Conservation (phyloP, 1,139 yeast genomes). For the Debaryomycetaceae sp. region DNA sequence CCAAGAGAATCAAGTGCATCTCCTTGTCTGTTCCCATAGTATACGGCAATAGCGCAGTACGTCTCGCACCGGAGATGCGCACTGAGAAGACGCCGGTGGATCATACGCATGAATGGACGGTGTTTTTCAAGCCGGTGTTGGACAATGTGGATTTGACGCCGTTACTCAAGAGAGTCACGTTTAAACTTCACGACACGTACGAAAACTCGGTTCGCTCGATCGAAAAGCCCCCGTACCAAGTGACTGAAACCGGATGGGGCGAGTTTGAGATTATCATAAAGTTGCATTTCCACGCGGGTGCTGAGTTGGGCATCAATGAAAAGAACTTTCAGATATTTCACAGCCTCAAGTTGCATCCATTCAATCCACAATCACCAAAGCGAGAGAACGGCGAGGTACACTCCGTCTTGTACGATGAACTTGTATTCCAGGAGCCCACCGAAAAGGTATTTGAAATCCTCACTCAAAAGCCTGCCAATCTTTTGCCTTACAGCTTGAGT, state of each 20-base stretch:
- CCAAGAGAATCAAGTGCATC: constrained; percentile 46
- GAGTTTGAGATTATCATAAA: constrained; percentile 90
- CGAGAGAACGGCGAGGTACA: constrained; percentile 41
- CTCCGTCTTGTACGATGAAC: constrained; percentile 74
- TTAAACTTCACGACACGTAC: constrained; percentile 91
- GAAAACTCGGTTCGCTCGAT: constrained; percentile 73
- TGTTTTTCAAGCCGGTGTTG: constrained; percentile 76
- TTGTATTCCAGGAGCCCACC: constrained; percentile 94
- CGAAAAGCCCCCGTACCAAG: constrained; percentile 87
- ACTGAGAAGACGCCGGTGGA: constrained; percentile 73
- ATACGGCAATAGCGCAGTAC: constrained; percentile 80
- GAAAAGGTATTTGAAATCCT: constrained; percentile 73
- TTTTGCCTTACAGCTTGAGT: constrained; percentile 51
- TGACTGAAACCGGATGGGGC: constrained; percentile 99
- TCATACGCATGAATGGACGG: constrained; percentile 95
- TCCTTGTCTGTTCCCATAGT: constrained; percentile 77
- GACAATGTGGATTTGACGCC: constrained; percentile 70
- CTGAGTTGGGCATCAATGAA: constrained; percentile 56
- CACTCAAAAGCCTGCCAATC: constrained; percentile 64
- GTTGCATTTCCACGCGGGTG: constrained; percentile 73
- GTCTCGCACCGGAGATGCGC: constrained; percentile 47
- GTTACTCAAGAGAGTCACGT: constrained; percentile 80
- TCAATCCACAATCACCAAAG: constrained; percentile 38
- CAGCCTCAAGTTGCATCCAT: constrained; percentile 86
- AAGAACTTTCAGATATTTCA: constrained; percentile 82